Evolutionary conservation across 1,139 yeast species (phyloP).

Genomic region (Blastobotrys capitulatus): DNA sequence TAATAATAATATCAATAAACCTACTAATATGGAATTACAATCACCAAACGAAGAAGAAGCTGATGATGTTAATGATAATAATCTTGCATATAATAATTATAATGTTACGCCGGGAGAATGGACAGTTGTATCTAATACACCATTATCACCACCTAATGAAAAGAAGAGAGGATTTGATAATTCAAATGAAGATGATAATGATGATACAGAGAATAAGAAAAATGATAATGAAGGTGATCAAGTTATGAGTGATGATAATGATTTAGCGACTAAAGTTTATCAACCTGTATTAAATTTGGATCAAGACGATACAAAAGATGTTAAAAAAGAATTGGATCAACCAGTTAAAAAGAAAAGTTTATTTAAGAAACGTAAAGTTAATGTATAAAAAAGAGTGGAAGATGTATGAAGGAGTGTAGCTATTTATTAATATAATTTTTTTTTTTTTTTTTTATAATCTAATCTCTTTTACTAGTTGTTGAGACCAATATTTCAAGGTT

Average conservation of each 20-base stretch:
- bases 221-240: neutral
- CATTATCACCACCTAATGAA: constrained; percentile 3
- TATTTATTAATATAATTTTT: neutral
- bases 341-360: constrained; percentile 14
- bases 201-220: neutral
- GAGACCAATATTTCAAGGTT: too few relatives aligned
- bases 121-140: neutral
- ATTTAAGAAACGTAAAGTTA: constrained; percentile 23
- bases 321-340: neutral
- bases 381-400: too few relatives aligned
- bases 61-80: neutral
- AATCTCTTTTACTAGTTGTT: too few relatives aligned
- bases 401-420: too few relatives aligned
- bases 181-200: neutral
- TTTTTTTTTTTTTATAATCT: too few relatives aligned
- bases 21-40: neutral
- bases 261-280: constrained; percentile 1
- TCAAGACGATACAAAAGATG: neutral
- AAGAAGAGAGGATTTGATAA: constrained; percentile 6
- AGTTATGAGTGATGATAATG: neutral
- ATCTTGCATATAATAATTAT: neutral
- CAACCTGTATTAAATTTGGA: constrained; percentile 1
- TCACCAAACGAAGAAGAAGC: neutral
- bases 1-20: neutral
- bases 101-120: constrained; percentile 5